phyloP scores from a whole-genome alignment of 2,329 filamentous ascomycete species.

The Aspergillus jensenii region DNA sequence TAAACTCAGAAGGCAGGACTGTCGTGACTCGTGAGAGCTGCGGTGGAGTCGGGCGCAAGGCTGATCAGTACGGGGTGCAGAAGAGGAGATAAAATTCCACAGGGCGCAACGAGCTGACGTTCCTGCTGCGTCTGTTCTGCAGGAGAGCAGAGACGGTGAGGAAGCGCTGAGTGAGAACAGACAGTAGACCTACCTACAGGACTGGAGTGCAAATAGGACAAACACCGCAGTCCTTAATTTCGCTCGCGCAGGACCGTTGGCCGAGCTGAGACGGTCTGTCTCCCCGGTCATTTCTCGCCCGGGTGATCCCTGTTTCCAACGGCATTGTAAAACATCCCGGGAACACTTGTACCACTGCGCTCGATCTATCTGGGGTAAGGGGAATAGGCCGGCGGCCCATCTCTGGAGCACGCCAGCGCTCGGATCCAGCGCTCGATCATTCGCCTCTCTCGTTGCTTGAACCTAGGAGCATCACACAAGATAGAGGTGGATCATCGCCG shows the following conservation, averaged over 20 bases:
- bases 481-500: slow-evolving; percentile 1
- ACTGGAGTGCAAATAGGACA: slow-evolving; percentile 11
- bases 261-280: slow-evolving; percentile 1
- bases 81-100: neutral
- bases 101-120: neutral
- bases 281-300: slow-evolving; percentile 1
- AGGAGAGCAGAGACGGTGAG: neutral
- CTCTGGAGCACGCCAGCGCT: slow-evolving; percentile 1
- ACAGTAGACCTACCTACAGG: no score
- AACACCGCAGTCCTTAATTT: neutral
- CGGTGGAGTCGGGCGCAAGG: neutral
- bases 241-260: slow-evolving; percentile 9
- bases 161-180: neutral
- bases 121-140: neutral
- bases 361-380: slow-evolving; percentile 22
- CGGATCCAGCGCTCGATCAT: slow-evolving; percentile 9
- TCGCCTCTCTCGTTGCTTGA: slow-evolving; percentile 5
- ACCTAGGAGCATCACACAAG: neutral
- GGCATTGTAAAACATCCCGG: slow-evolving; percentile 20
- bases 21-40: neutral
- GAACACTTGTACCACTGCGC: slow-evolving; percentile 17
- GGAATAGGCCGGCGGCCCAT: slow-evolving; percentile 4
- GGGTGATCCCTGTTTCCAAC: slow-evolving; percentile 15
- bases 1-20: neutral
- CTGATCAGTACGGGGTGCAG: neutral